Conservation (phyloP, 2,329 filamentous ascomycete genomes). For the Arthroderma sp. region DNA sequence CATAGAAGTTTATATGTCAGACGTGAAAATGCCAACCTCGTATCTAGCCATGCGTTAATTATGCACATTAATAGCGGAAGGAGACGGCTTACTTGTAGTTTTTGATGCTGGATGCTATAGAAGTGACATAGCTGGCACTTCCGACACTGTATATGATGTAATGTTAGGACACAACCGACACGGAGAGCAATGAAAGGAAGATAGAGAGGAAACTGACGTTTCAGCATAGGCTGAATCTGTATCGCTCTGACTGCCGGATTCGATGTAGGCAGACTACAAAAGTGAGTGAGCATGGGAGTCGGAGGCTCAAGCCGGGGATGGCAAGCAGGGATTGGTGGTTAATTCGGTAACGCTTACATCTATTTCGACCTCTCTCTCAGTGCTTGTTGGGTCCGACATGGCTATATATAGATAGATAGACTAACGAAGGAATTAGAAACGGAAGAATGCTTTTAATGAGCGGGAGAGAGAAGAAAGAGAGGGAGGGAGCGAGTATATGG, state of each 20-base stretch:
- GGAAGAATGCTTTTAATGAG: no score
- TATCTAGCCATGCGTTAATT: neutral
- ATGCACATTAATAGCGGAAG: neutral
- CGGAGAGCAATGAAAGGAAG: neutral
- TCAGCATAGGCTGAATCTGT: conserved; percentile 1
- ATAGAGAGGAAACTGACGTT: neutral
- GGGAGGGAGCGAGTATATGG: no score
- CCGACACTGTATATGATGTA: conserved; percentile 1
- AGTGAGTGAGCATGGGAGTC: no score
- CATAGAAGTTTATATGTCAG: neutral
- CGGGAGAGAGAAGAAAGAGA: no score
- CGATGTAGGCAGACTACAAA: no score
- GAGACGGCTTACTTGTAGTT: conserved; percentile 3
- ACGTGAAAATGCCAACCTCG: neutral
- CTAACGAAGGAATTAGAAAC: no score
- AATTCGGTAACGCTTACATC: no score
- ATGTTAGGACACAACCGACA: neutral
- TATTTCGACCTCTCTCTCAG: no score
- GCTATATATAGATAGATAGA: no score
- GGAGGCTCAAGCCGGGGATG: no score
- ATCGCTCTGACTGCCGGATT: neutral
- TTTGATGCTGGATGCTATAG: conserved; percentile 3
- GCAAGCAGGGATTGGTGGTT: no score
- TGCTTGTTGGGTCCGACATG: no score
- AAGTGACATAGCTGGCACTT: conserved; percentile 2